phyloP scores from a whole-genome alignment of 345 rosid species.

The Lepidium didymum region DNA sequence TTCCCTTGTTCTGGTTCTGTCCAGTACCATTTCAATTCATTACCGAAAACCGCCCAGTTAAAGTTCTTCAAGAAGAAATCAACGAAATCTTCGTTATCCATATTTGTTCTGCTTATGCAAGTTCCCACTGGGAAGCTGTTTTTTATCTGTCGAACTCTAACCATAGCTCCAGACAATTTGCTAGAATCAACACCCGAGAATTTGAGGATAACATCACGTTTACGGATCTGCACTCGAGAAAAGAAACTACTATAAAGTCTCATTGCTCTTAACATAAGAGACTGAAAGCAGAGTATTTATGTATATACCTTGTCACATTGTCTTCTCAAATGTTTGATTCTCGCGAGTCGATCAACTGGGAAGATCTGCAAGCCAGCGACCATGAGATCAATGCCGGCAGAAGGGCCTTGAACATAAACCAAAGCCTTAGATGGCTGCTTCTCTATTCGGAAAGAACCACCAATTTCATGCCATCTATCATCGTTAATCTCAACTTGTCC shows the following conservation, averaged over 20 bases:
- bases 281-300: neutral
- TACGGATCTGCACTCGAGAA: slow-evolving; percentile 52
- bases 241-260: neutral
- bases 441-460: slow-evolving; percentile 84
- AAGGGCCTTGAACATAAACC: slow-evolving; percentile 86
- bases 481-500: slow-evolving; percentile 79
- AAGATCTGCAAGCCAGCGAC: slow-evolving; percentile 84
- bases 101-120: slow-evolving; percentile 66
- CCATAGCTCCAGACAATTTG: slow-evolving; percentile 36
- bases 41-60: slow-evolving; percentile 90
- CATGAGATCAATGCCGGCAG: slow-evolving; percentile 72
- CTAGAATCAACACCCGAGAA: slow-evolving; percentile 41
- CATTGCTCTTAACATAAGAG: neutral
- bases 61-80: slow-evolving; percentile 65
- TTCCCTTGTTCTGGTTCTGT: slow-evolving; percentile 81
- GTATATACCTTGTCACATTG: slow-evolving; percentile 57
- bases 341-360: slow-evolving; percentile 61
- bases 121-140: slow-evolving; percentile 82
- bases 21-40: slow-evolving; percentile 96
- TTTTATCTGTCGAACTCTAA: slow-evolving; percentile 55
- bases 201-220: slow-evolving; percentile 61
- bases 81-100: slow-evolving; percentile 88
- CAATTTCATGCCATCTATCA: slow-evolving; percentile 79
- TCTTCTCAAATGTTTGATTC: slow-evolving; percentile 56
- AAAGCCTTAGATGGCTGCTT: slow-evolving; percentile 70